phyloP scores from a whole-genome alignment of 2,329 filamentous ascomycete species.

The Talaromyces sp. region DNA sequence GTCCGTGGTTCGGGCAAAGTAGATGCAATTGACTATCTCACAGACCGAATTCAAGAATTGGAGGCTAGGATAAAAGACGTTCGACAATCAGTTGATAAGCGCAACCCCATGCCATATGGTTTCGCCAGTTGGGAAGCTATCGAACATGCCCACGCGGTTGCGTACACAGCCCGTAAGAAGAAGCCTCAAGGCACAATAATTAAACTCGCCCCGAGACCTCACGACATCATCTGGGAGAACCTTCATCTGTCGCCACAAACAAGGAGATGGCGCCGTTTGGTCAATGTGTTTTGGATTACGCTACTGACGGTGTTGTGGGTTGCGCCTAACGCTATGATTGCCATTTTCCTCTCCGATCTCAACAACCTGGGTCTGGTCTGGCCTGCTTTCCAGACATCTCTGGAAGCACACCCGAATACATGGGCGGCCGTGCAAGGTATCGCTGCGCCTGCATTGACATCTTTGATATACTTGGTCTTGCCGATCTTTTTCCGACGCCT shows the following conservation, averaged over 20 bases:
- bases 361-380: constrained; percentile 77
- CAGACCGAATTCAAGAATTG: constrained; percentile 75
- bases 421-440: constrained; percentile 95
- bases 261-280: constrained; percentile 68
- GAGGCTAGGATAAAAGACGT: constrained; percentile 83
- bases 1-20: constrained; percentile 73
- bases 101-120: constrained; percentile 85
- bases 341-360: constrained; percentile 87
- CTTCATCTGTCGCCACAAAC: constrained; percentile 68
- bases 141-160: constrained; percentile 81
- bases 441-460: constrained; percentile 80
- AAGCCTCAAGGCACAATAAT: constrained; percentile 76
- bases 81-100: constrained; percentile 76
- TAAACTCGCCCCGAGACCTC: constrained; percentile 76
- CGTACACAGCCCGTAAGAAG: constrained; percentile 76
- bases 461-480: constrained; percentile 79
- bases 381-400: constrained; percentile 66
- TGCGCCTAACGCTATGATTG: constrained; percentile 88
- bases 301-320: constrained; percentile 83
- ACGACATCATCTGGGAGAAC: constrained; percentile 96
- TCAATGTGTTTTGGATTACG: constrained; percentile 81
- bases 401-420: constrained; percentile 62
- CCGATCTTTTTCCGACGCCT: constrained; percentile 89
- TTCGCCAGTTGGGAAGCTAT: constrained; percentile 94
- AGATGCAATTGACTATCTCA: constrained; percentile 92